These are phyloP conservation scores for Trichosporon ovoides DNA, from an alignment of 1,284 basidiomycete genomes.

Conservation along the genomic window DNA sequence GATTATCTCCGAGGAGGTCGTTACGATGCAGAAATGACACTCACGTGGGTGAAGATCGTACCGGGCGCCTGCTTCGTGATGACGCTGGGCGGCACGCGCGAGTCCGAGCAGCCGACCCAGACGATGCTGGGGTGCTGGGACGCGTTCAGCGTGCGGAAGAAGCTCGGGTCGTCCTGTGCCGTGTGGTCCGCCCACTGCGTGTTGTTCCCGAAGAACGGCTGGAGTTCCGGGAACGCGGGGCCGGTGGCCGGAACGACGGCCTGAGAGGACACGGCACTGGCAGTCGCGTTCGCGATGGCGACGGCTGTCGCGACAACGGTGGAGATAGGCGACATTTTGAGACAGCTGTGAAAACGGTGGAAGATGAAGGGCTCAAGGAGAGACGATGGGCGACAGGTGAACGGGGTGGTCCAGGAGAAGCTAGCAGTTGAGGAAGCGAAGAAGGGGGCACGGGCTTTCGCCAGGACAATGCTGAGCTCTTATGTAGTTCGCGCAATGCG, in stretches of 20 bases:
- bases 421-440: no score
- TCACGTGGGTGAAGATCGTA: slow-evolving; percentile 61
- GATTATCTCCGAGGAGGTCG: no score
- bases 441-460: no score
- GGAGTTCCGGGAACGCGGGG: slow-evolving; percentile 22
- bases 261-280: background rate
- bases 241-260: background rate
- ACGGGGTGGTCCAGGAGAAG: no score
- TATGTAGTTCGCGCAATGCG: no score
- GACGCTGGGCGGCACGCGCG: slow-evolving; percentile 45
- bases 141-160: slow-evolving; percentile 35
- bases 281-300: background rate
- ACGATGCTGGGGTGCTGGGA: slow-evolving; percentile 45
- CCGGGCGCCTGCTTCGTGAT: slow-evolving; percentile 53
- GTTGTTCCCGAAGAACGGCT: slow-evolving; percentile 35
- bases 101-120: slow-evolving; percentile 49
- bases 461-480: no score
- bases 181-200: slow-evolving; percentile 35
- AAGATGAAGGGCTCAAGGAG: no score
- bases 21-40: no score
- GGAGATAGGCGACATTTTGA: no score
- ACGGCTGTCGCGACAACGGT: no score
- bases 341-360: no score
- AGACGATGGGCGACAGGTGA: no score
- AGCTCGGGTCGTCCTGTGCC: slow-evolving; percentile 28